Conservation (phyloP, 192 early-diverging fungal species). For the Backusella sp. region DNA sequence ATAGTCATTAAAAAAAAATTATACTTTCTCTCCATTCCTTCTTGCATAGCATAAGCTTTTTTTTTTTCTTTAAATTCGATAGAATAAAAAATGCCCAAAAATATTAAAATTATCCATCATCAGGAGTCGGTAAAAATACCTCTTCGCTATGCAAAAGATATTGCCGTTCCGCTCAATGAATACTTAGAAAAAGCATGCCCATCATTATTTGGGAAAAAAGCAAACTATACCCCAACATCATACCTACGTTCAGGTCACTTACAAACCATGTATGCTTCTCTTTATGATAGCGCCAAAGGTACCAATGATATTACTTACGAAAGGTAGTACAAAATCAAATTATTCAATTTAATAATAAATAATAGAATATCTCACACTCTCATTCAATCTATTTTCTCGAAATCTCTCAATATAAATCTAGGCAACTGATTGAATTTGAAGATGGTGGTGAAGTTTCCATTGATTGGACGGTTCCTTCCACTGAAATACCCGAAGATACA, state of each 20-base stretch:
- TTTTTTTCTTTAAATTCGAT: background rate
- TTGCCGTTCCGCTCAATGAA: conserved; percentile 25
- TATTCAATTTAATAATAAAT: background rate
- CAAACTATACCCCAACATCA: conserved; percentile 65
- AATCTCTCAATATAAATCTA: background rate
- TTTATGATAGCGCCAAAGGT: conserved; percentile 37
- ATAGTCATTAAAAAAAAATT: background rate
- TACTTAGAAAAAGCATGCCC: conserved; percentile 49
- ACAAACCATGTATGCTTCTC: conserved; percentile 73
- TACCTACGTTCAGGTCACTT: conserved; percentile 76
- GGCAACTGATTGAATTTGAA: conserved; percentile 54
- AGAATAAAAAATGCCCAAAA: background rate
- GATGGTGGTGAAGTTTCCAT: conserved; percentile 87
- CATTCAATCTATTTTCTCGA: background rate
- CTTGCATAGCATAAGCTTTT: background rate
- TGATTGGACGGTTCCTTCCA: conserved; percentile 73
- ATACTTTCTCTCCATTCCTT: background rate
- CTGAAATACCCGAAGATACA: conserved; percentile 58
- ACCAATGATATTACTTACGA: conserved; percentile 56
- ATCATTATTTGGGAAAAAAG: conserved; percentile 47
- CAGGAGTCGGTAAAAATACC: conserved; percentile 9
- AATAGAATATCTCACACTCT: background rate
- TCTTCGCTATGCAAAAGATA: background rate
- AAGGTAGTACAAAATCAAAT: conserved; percentile 43
- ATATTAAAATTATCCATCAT: conserved; percentile 13